These are phyloP conservation scores for Solanum clarkiae DNA, from an alignment of 257 asterid species.

Conservation along the genomic window DNA sequence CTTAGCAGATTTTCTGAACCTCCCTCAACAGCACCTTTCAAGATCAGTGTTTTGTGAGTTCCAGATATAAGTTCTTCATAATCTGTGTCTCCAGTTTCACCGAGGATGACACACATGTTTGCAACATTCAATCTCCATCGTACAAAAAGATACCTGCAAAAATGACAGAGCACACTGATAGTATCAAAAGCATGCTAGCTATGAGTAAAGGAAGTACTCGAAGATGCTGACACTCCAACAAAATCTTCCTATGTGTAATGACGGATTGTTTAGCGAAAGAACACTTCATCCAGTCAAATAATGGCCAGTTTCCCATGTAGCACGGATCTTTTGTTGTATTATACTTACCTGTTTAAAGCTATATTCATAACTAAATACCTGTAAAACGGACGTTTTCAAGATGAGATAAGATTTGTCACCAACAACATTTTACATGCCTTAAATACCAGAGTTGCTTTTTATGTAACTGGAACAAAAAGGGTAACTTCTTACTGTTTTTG, in stretches of 20 bases:
- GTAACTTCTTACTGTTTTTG: not conserved
- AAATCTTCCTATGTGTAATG: not conserved
- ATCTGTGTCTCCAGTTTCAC: conserved; percentile 86
- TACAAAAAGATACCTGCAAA: conserved; percentile 60
- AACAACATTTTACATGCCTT: not conserved
- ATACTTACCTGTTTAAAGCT: not conserved
- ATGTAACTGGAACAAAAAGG: not conserved
- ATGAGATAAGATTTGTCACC: not conserved
- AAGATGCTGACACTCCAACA: not conserved
- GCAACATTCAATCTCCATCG: conserved; percentile 78
- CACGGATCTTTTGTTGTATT: not conserved
- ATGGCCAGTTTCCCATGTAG: not conserved
- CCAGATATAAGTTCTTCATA: conserved; percentile 72
- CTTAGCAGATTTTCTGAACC: conserved; percentile 75
- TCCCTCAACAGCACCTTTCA: conserved; percentile 45
- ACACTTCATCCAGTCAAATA: not conserved
- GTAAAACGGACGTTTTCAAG: not conserved
- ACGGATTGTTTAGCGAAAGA: not conserved
- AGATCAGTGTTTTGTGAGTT: conserved; percentile 57
- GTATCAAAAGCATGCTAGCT: not conserved
- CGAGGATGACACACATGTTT: conserved; percentile 69
- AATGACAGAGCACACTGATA: not conserved
- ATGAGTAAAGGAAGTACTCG: not conserved
- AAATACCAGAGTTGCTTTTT: not conserved
- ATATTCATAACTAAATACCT: not conserved